Evolutionary conservation across 495 filamentous ascomycete genomes (phyloP).

Genomic region (Aspergillus asperescens): DNA sequence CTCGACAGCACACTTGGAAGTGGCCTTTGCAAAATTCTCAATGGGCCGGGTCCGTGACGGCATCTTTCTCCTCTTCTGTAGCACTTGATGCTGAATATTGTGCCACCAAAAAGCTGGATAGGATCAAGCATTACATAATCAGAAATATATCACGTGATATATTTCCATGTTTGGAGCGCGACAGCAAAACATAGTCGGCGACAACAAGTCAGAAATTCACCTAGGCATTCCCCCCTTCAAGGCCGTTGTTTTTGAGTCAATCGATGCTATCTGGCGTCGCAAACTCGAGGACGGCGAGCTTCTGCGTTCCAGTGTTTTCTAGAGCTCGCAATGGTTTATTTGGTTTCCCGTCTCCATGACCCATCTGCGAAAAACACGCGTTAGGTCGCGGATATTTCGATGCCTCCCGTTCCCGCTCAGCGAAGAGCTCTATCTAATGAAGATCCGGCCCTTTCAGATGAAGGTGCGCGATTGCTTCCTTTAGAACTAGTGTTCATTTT

Average conservation of each 20-base stretch:
- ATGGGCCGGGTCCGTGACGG: conserved; percentile 57
- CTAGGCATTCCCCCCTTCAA: neutral
- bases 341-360: conserved; percentile 46
- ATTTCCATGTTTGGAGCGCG: conserved; percentile 15
- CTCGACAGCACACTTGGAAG: conserved; percentile 76
- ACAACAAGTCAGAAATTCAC: conserved; percentile 4
- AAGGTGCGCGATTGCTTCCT: conserved; percentile 44
- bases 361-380: conserved; percentile 48
- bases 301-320: conserved; percentile 11
- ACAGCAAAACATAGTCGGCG: conserved; percentile 15
- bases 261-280: conserved; percentile 12
- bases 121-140: conserved; percentile 13
- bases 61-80: conserved; percentile 11
- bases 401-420: conserved; percentile 52
- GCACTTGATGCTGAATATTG: neutral
- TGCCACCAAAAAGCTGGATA: neutral
- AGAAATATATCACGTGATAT: conserved; percentile 13
- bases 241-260: neutral
- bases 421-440: conserved; percentile 47
- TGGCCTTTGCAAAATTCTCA: conserved; percentile 79
- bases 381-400: conserved; percentile 52
- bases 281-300: conserved; percentile 15
- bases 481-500: neutral
- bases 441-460: conserved; percentile 52
- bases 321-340: conserved; percentile 41